phyloP scores from a whole-genome alignment of 148 eudicot genomes.

The Silene conica region DNA sequence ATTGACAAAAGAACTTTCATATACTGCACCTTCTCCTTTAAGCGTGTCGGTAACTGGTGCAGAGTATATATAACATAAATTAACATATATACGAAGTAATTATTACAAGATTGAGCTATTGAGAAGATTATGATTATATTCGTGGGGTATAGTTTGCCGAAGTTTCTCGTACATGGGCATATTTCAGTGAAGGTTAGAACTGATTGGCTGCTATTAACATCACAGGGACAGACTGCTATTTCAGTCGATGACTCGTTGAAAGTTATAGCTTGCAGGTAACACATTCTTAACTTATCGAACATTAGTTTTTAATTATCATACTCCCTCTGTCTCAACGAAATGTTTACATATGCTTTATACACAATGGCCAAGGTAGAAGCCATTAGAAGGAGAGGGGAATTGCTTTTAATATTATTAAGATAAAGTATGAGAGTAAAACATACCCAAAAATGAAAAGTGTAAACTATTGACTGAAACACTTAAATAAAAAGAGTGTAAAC shows the following conservation, averaged over 20 bases:
- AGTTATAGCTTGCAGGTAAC: slow-evolving; percentile 77
- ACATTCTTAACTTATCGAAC: not conserved
- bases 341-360: no score
- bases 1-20: not conserved
- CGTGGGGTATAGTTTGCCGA: not conserved
- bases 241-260: slow-evolving; percentile 78
- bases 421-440: no score
- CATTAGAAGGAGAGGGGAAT: no score
- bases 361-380: no score
- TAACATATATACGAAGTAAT: not conserved
- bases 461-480: no score
- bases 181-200: not conserved
- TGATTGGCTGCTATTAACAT: slow-evolving; percentile 23
- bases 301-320: not conserved
- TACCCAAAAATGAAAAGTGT: no score
- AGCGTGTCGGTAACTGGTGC: not conserved
- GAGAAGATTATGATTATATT: not conserved
- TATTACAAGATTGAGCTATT: not conserved
- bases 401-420: no score
- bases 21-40: not conserved
- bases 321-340: no score
- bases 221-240: slow-evolving; percentile 60
- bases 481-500: no score
- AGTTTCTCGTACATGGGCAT: not conserved
- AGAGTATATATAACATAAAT: not conserved